Evolutionary conservation across 768 basidiomycete species (phyloP), one percentile per base, ranked within the genome.

Genomic region (Mrakia hoshinonis): DNA sequence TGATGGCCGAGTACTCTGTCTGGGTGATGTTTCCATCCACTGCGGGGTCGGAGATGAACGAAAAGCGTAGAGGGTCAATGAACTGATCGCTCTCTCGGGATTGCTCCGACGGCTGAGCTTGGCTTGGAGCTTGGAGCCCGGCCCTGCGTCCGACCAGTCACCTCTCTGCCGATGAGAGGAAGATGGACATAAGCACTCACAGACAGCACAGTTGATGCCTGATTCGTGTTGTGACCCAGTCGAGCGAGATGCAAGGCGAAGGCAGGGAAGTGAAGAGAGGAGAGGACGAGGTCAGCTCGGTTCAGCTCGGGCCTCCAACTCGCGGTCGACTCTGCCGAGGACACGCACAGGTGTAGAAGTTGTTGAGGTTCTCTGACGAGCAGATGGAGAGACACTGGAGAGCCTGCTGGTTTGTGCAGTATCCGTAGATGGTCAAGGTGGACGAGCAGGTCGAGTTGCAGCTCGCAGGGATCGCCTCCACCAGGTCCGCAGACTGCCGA

Each of bases 361-460:
- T 39, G 58, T 61, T 61, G 12, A 61, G 15, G 13, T 22, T 36
- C 5, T 61, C 58, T 12, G 58, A 36, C 2, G 58, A 18, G 58
- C 58, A 61, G 58, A 61, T 61, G 9, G 6, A 1, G 6, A 61
- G 36, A 20, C 58, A 61, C 34, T 36, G 58, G 34, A 31, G 4
- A 20, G 58, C 36, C 18, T 61, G 31, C 10, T 36, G 31, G 18
- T 4, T n/a, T 22, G 34, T 36, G 36, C 58, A 61, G 58, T 20
- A 34, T 12, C 36, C n/a, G 58, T 61, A 61, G 22, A 61, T 18
- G 20, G 34, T 38, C 15, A 61, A 20, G 34, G 58, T 61, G 13
- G 58, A 61, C 31, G 31, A n/a, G 34, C 58, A 61, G 4, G 58
- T 61, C 36, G 58, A 34, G 58, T 61, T 61, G 58, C 58, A 61